These are phyloP conservation scores for Heimioporus retisporus DNA, from an alignment of 1,284 basidiomycete species.

Conservation along the genomic window DNA sequence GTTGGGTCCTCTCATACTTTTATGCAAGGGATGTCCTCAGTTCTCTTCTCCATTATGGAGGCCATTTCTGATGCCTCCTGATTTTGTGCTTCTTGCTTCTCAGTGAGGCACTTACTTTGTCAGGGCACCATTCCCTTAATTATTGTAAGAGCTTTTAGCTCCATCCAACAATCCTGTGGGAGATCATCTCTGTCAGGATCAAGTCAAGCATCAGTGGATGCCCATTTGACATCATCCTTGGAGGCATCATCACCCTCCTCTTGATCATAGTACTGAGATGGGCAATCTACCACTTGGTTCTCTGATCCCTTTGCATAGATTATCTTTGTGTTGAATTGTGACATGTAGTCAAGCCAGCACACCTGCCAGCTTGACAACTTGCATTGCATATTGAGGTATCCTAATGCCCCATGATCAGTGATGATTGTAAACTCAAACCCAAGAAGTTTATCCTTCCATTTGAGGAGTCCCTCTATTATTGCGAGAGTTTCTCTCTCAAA, in stretches of 20 bases:
- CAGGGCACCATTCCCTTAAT: too few species aligned
- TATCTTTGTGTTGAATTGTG: neutral
- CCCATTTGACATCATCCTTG: too few species aligned
- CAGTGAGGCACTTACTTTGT: too few species aligned
- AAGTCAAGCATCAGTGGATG: too few species aligned
- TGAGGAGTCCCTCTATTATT: neutral
- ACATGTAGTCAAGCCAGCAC: neutral
- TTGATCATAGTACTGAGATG: too few species aligned
- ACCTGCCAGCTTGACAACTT: neutral
- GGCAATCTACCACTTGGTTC: neutral
- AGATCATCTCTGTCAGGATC: too few species aligned
- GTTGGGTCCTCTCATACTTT: neutral
- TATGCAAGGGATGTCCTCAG: neutral
- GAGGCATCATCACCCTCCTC: too few species aligned
- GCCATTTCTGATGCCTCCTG: too few species aligned
- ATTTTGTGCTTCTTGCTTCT: too few species aligned
- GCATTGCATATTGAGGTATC: neutral
- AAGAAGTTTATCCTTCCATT: slow-evolving; percentile 4
- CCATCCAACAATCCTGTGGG: too few species aligned
- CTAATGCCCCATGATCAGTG: neutral
- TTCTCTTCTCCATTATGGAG: too few species aligned
- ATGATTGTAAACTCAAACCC: neutral
- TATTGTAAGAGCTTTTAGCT: too few species aligned
- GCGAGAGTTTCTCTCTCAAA: slow-evolving; percentile 38
- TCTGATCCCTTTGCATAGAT: neutral